Base-by-base conservation (phyloP, 1,139 yeast genomes). In the Debaryomyces psychrophilus region DNA sequence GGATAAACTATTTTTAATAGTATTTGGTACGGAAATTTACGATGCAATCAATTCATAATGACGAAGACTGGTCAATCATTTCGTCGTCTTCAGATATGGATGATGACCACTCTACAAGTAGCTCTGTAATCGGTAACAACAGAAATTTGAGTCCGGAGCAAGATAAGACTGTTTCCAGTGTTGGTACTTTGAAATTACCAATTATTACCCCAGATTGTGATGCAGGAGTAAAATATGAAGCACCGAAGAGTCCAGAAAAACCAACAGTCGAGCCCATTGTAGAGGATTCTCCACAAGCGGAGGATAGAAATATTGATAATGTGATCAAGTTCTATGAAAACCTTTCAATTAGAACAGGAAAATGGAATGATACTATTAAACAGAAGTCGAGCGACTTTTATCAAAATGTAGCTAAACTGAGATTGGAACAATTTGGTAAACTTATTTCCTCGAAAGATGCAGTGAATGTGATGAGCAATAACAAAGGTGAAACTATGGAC, bases 1-100 rank as follows among this genome's bases (percentile, higher is more conserved):
- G 29, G 14, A 12, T 20, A 17, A 11, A 15, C 7, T 17, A n/a
- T 27, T 15, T n/a, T 11, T 28, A 38, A 6, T 18, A 28, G 25
- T 11, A 26, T 14, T 15, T 28, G 31, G 41, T 9, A 38, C 22
- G n/a, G 33, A 20, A 26, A 18, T 27, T 26, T 27, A 39, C 12
- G 25, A 45, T 45, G 45, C 45, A 42, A 38, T 31, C 45, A 12
- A 42, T 23, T 23, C 20, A 41, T 18, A 45, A 46, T 36, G 71
- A 66, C 43, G 79, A 74, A 58, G 79, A 73, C 43, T 74, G 79
- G 79, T 69, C 78, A 3, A 69, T 74, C 37, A 74, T 74, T 31
- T 71, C 77, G 9, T 71, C 76, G 2, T 71, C 72, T 18, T 73
- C 79, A 1, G 79, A 73, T 43, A 50, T 68, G 40, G 75, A 67